A percentile compares a stretch with the other conserved stretches of the same genome.
phyloP scores from a whole-genome alignment of 257 asterid genomes.

The Solanum virginianum region DNA sequence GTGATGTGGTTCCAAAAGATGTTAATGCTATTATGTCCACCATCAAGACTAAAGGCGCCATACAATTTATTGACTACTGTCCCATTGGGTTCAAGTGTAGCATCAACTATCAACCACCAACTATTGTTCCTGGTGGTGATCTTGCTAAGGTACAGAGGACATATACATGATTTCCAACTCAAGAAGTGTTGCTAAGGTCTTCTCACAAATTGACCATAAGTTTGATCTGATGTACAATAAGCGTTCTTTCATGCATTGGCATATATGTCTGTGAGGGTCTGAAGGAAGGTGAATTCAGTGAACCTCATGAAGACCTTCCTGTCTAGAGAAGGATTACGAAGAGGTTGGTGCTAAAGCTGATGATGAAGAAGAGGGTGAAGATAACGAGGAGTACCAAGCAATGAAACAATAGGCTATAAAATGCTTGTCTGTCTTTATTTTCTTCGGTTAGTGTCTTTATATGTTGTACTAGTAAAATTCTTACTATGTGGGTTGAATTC shows the following conservation, averaged over 20 bases:
- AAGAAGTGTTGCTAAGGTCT: slow-evolving; percentile 4
- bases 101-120: slow-evolving; percentile 9
- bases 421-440: no score
- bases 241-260: slow-evolving; percentile 8
- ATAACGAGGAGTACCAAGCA: background rate
- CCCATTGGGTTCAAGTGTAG: slow-evolving; percentile 8
- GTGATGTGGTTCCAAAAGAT: slow-evolving; percentile 10
- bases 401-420: no score
- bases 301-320: slow-evolving; percentile 5
- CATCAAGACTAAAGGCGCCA: slow-evolving; percentile 5
- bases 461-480: no score
- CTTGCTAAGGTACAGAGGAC: slow-evolving; percentile 4
- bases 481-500: no score
- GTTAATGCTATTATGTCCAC: slow-evolving; percentile 4
- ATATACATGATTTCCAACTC: slow-evolving; percentile 1
- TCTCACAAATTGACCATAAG: slow-evolving; percentile 8
- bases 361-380: background rate
- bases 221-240: slow-evolving; percentile 6
- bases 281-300: slow-evolving; percentile 10
- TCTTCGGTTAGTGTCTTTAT: no score
- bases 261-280: slow-evolving; percentile 1
- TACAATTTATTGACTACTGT: slow-evolving; percentile 3
- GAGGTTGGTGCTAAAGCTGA: slow-evolving; percentile 10
- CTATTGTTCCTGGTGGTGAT: slow-evolving; percentile 1
- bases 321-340: background rate